Evolutionary conservation across 345 rosid genomes (phyloP), one percentile per base, ranked within the genome.

Genomic region (Eucalyptus polybractea): DNA sequence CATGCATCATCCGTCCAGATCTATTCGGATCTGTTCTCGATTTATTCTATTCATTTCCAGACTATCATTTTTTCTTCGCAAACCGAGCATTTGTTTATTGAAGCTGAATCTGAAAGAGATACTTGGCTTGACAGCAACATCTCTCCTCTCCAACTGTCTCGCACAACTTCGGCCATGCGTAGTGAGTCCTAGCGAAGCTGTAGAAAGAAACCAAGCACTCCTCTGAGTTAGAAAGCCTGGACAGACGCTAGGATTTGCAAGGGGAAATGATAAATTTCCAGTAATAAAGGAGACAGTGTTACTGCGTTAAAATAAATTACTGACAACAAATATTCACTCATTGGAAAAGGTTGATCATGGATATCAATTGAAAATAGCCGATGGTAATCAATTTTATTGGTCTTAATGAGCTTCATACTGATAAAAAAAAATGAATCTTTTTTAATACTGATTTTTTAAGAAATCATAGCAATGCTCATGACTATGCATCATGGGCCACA

Each of bases 101-200:
- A 58, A 5, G 65, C 6, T 25, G 65, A 58, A 58, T 25, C 1
- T 25, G 29, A 58, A 58, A 58, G 65, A 58, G 65, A 24, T 58
- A 25, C 65, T 58, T 58, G 29, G 65, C n/a, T 25, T 24, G 65
- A 58, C 65, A 10, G n/a, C 65, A 58, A 58, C n/a, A 58, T 45
- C 49, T 9, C 29, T 58, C 65, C 3, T 58, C 13, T 58, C 14
- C 29, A 58, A 58, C 6, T 25, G 29, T 2, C 65, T 58, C n/a
- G 65, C 29, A 25, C 29, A 24, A 25, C 65, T 24, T 25, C 13
- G 1, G n/a, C n/a, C 0, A 58, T 0, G 0, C 65, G 0, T 3
- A 27, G 72, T 4, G 33, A 29, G 2, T 62, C 72, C 72, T 62
- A 29, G 72, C 14, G 72, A 62, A 29, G 65, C 65, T 24, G 29